Evolutionary conservation across 2,329 filamentous ascomycete species (phyloP), one percentile per base, ranked within the genome.

Genomic region (Xylaria digitata): DNA sequence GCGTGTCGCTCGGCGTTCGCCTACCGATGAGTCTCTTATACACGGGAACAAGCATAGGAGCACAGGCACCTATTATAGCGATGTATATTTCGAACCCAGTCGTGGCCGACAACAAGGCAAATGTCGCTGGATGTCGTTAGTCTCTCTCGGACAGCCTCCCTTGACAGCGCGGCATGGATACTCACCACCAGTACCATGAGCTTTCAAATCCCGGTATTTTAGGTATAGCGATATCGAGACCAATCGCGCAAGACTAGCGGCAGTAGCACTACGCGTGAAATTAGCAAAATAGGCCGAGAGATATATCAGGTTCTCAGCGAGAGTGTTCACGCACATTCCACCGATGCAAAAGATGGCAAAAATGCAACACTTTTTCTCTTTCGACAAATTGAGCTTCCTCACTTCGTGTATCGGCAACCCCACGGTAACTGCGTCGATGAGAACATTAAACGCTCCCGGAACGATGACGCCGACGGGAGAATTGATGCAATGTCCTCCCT

Each of bases 81-180:
- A 71, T 32, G 43, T 68, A 71, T 21, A 71, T 55, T 11, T 71
- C 69, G 48, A 63, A 65, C n/a, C 58, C 61, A 7, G 64, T 63
- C 23, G 62, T 59, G 19, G 67, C 69, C 11, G 58, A 61, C 6
- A 67, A 50, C 3, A 65, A 26, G 8, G 69, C 69, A 19, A 59
- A 61, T 9, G 52, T 53, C 46, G 43, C 69, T 71, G 40, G 50
- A 30, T 9, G 17, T 26, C 11, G 53, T 70, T 55, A 66, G 62
- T 57, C 42, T 45, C 23, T 48, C 15, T 9, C 34, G 2, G 13
- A 37, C 11, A 9, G 7, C 11, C n/a, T 5, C 21, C 26, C 19
- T 37, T 6, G 1, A 15, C 8, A 3, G 7, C 9, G 7, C 1
- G n/a, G 7, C 15, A 23, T 0, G 19, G 23, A 1, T 17, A 70